Evolutionary conservation across 345 rosid species (phyloP).

Genomic region (Rhodamnia rubescens): DNA sequence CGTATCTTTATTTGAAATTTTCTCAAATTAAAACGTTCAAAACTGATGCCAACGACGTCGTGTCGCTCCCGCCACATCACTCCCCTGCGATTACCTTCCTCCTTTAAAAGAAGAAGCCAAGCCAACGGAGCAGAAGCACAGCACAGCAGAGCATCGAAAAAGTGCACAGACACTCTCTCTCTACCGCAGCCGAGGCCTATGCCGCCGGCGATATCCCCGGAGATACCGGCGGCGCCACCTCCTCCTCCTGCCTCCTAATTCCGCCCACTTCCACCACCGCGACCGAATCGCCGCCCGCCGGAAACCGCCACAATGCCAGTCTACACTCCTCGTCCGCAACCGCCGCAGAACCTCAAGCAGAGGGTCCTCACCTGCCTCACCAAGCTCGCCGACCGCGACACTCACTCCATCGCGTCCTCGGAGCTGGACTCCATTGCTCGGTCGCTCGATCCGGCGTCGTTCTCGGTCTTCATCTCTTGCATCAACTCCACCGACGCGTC

Average conservation of each 20-base stretch:
- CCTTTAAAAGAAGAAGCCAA: neutral
- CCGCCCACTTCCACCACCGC: neutral
- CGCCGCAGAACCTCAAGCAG: slow-evolving; percentile 36
- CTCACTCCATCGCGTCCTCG: slow-evolving; percentile 49
- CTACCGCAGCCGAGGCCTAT: neutral
- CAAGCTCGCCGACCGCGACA: slow-evolving; percentile 86
- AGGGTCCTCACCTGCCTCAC: slow-evolving; percentile 40
- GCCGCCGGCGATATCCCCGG: neutral
- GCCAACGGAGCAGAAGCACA: neutral
- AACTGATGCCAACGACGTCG: neutral
- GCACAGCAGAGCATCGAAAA: neutral
- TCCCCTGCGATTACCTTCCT: neutral
- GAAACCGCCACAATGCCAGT: neutral
- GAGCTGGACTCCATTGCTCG: slow-evolving; percentile 68
- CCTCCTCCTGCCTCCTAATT: neutral
- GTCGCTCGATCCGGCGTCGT: slow-evolving; percentile 39
- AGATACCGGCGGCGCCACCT: neutral
- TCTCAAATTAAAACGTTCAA: neutral
- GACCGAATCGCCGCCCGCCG: neutral
- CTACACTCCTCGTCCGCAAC: neutral
- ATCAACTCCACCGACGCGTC: slow-evolving; percentile 60
- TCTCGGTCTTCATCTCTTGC: slow-evolving; percentile 56
- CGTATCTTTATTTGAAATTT: too few relatives aligned
- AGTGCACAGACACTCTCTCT: neutral
- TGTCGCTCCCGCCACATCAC: neutral